A percentile compares a stretch with the other conserved stretches of the same genome.
These are phyloP conservation scores for Takashimella tepidaria DNA, from an alignment of 1,284 basidiomycete species.

Conservation along the genomic window DNA sequence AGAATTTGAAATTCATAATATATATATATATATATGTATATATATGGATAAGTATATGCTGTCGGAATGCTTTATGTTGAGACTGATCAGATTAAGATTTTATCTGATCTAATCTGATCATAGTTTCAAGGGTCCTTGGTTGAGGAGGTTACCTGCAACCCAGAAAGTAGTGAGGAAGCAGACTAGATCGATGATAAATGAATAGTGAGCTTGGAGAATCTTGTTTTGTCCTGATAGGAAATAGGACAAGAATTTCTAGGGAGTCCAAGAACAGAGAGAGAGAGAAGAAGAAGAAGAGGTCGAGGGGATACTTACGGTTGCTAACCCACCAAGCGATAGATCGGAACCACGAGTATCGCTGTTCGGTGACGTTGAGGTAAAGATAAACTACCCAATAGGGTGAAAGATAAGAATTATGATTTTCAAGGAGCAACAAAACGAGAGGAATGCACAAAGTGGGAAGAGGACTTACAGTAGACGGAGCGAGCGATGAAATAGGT, in stretches of 20 bases:
- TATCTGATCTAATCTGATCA: no score
- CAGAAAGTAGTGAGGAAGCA: slow-evolving; percentile 27
- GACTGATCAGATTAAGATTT: no score
- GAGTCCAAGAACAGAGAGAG: not conserved
- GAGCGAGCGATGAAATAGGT: slow-evolving; percentile 28
- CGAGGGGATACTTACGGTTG: slow-evolving; percentile 26
- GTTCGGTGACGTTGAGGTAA: slow-evolving; percentile 28
- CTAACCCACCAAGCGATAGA: slow-evolving; percentile 24
- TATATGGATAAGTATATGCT: no score
- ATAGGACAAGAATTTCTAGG: no score
- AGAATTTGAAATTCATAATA: no score
- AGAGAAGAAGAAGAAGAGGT: not conserved
- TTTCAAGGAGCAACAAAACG: slow-evolving; percentile 2
- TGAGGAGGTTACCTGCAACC: slow-evolving; percentile 25
- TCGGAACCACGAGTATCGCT: slow-evolving; percentile 21
- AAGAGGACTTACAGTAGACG: slow-evolving; percentile 21
- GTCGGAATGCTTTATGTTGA: no score
- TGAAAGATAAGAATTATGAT: no score
- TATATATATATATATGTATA: no score
- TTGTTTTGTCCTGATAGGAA: no score
- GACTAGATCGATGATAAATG: slow-evolving; percentile 18
- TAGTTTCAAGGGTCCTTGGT: no score
- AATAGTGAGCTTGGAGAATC: no score
- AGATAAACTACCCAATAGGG: slow-evolving; percentile 18
- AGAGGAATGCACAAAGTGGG: not conserved